Percentiles rank a stretch among this genome's conserved stretches.
Conservation (phyloP, 768 basidiomycete species). For the Auricularia auricula-judae region DNA sequence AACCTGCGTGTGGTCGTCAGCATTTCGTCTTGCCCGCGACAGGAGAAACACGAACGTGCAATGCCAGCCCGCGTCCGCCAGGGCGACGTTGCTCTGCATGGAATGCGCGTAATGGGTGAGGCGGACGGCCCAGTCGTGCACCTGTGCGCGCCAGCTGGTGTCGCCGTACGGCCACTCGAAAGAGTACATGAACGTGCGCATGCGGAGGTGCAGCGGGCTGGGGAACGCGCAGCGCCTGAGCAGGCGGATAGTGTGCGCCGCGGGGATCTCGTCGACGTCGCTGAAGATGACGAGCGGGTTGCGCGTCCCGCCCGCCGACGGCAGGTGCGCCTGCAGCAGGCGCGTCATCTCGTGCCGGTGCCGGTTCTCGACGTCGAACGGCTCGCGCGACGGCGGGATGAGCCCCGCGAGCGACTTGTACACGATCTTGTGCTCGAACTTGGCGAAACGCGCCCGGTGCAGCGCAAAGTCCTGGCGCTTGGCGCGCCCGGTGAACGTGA, state of each 20-base stretch:
- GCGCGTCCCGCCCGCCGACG: slow-evolving; percentile 14
- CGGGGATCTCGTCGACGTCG: slow-evolving; percentile 54
- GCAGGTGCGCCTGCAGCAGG: slow-evolving; percentile 31
- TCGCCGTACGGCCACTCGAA: slow-evolving; percentile 46
- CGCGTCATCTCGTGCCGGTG: slow-evolving; percentile 39
- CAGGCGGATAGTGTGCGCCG: slow-evolving; percentile 37
- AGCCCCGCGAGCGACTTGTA: slow-evolving; percentile 31
- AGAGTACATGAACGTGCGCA: slow-evolving; percentile 52
- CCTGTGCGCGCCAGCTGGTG: slow-evolving; percentile 46
- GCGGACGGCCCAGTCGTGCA: slow-evolving; percentile 33
- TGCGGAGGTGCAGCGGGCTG: slow-evolving; percentile 43
- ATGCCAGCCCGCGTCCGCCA: slow-evolving; percentile 60
- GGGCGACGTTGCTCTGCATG: slow-evolving; percentile 33
- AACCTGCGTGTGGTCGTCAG: slow-evolving; percentile 26
- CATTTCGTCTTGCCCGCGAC: neutral
- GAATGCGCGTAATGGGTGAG: slow-evolving; percentile 34
- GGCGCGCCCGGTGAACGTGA: slow-evolving; percentile 47
- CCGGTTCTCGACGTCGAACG: slow-evolving; percentile 40
- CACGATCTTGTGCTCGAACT: slow-evolving; percentile 42
- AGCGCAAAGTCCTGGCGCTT: slow-evolving; percentile 41
- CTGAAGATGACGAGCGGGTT: slow-evolving; percentile 45
- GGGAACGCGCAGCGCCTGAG: slow-evolving; percentile 44
- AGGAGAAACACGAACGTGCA: slow-evolving; percentile 22
- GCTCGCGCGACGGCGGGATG: slow-evolving; percentile 9
- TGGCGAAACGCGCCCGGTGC: slow-evolving; percentile 34